Base-by-base conservation (phyloP, 495 filamentous ascomycete genomes). In the Podospora conica region DNA sequence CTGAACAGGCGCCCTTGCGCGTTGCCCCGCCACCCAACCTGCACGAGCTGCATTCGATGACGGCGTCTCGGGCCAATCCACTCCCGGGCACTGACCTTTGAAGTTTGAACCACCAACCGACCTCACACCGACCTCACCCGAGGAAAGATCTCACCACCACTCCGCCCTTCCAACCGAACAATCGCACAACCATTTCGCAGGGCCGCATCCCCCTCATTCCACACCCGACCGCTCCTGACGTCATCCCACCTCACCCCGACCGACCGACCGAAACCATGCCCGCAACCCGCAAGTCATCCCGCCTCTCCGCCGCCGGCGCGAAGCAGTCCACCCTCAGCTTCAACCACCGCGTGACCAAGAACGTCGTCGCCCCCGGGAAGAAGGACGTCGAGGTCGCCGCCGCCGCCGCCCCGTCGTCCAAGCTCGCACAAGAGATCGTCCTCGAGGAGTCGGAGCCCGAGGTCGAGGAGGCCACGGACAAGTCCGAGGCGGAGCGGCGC, bases 281-380 rank as follows among this genome's bases (percentile, higher is more conserved):
- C 59, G 80, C 87, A 29, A 87, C 88, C 65, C 87, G 89, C 74
- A 85, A 87, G 72, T 78, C 81, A 1, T 75, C 77, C 65, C 81
- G 83, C 69, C 73, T 75, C 65, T 76, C 79, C 58, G 74, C 78
- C 59, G 71, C 77, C 55, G 73, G 75, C 57, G 69, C 72, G 60
- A 76, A 75, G 29, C 93, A 97, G 74, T 80, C 87, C 3, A 93
- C 87, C 18, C 85, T 96, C 67, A 87, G 88, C 65, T 96, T 96
- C 76, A 79, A 86, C 73, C 82, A 83, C 77, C 85, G 87, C 74
- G 86, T 96, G 66, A 92, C 90, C 71, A 96, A 96, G 77, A 68
- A 82, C 61, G 78, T 83, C 5, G 70, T 76, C 81, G 3, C 67
- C 78, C 64, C 40, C 3, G 40, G 40, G 15, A 48, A 48, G 40